Percentiles rank a stretch among this genome's conserved stretches.
These are phyloP conservation scores for Emericellopsis atlantica DNA, from an alignment of 2,329 filamentous ascomycete genomes.

Conservation along the genomic window DNA sequence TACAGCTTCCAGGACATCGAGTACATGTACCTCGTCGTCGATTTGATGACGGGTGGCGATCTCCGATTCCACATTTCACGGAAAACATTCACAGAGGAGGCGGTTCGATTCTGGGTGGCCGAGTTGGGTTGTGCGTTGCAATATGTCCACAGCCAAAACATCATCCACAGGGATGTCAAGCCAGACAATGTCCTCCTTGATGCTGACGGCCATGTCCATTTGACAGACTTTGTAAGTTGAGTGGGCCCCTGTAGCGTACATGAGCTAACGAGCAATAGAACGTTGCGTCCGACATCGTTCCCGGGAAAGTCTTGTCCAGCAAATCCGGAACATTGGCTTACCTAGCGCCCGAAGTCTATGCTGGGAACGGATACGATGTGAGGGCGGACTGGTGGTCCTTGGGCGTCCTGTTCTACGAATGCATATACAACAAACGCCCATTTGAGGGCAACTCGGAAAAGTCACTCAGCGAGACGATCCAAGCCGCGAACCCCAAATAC, in stretches of 20 bases:
- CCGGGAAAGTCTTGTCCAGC: slow-evolving; percentile 74
- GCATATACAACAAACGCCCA: slow-evolving; percentile 97
- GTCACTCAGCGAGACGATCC: slow-evolving; percentile 66
- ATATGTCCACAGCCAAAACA: slow-evolving; percentile 76
- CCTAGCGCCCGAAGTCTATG: slow-evolving; percentile 88
- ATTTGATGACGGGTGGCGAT: slow-evolving; percentile 96
- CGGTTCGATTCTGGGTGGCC: slow-evolving; percentile 92
- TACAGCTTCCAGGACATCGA: slow-evolving; percentile 99
- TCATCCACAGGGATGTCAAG: slow-evolving; percentile 85
- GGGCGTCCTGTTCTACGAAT: slow-evolving; percentile 97
- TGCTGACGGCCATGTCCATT: slow-evolving; percentile 83
- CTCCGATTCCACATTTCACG: slow-evolving; percentile 94
- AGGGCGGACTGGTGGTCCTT: slow-evolving; percentile 98
- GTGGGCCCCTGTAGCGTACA: not conserved
- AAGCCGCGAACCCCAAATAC: slow-evolving; percentile 71
- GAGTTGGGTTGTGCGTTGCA: slow-evolving; percentile 83
- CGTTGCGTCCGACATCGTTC: slow-evolving; percentile 85
- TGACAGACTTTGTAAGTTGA: slow-evolving; percentile 82
- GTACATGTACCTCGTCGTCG: slow-evolving; percentile 97
- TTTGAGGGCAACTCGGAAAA: slow-evolving; percentile 86
- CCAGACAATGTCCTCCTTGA: slow-evolving; percentile 85
- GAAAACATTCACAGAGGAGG: slow-evolving; percentile 96
- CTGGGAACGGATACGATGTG: slow-evolving; percentile 75
- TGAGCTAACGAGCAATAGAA: slow-evolving; percentile 47
- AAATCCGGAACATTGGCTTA: slow-evolving; percentile 96